A percentile compares a stretch with the other conserved stretches of the same genome.
These are phyloP conservation scores for Pythium dissimile DNA, from an alignment of 352 stramenopile species.

Conservation along the genomic window DNA sequence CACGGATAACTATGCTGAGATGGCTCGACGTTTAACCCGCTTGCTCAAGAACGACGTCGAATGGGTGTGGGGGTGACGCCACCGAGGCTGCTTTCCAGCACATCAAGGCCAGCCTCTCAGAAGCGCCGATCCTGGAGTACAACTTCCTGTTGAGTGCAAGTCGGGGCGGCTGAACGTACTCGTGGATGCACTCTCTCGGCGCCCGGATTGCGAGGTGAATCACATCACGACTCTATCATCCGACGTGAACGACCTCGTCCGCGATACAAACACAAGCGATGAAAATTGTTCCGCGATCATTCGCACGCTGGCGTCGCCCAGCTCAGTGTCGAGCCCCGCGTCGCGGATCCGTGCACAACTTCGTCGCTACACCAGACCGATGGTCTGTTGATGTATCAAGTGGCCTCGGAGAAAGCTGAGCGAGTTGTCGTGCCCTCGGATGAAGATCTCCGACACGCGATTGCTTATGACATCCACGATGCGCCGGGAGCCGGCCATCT, in stretches of 20 bases:
- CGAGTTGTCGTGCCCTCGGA: conserved; percentile 8
- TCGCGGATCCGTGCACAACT: too few species aligned
- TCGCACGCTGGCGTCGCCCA: too few species aligned
- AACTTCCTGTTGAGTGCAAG: too few species aligned
- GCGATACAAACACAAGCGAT: too few species aligned
- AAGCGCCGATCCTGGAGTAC: too few species aligned
- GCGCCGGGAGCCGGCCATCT: conserved; percentile 1
- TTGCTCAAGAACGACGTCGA: conserved; percentile 19
- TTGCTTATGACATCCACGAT: conserved; percentile 16
- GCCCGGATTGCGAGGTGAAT: too few species aligned
- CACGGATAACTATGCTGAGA: conserved; percentile 16
- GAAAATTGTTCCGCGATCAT: too few species aligned
- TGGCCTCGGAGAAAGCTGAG: neutral
- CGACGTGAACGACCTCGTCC: too few species aligned
- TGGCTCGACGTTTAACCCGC: conserved; percentile 6
- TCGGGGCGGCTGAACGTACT: too few species aligned
- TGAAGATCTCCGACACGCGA: conserved; percentile 21
- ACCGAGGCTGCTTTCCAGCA: conserved; percentile 10
- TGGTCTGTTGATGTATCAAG: conserved; percentile 5
- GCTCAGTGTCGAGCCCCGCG: too few species aligned
- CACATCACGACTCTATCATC: too few species aligned
- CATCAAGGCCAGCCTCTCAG: conserved; percentile 13
- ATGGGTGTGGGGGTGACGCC: conserved; percentile 3
- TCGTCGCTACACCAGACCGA: neutral
- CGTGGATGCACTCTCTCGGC: too few species aligned